Evolutionary conservation across 2,329 filamentous ascomycete genomes (phyloP), one percentile per base, ranked within the genome.

Genomic region (Phyllosticta ampelicida): DNA sequence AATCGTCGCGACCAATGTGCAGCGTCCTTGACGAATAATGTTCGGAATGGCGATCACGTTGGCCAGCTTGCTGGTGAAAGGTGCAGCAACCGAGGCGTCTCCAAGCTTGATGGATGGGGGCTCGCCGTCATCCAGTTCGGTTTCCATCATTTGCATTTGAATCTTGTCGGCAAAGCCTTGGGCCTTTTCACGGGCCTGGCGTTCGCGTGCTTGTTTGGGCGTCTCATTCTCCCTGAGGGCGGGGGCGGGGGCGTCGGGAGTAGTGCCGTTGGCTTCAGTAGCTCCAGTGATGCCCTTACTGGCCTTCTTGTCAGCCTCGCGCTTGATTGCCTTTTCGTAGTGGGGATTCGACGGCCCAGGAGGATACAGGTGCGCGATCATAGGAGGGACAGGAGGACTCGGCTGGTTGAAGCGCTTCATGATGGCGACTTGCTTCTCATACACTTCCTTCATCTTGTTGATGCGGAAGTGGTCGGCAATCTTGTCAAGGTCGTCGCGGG

Each of bases 41-140:
- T 99, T 99, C 55, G 94, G 92, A 60, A 99, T 90, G 44, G 94
- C 94, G 66, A 99, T 84, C 60, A 99, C 94, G 68, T 99, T 96
- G 65, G 91, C 89, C 50, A 99, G 82, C 77, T 99, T 99, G 71
- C 90, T 96, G 0, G 94, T 99, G 73, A 99, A 99, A 0, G 94
- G 94, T 0, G 94, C 94, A 48, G 94, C 94, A 57, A 97, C 92
- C 0, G 94, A 99, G 6, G 94, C 94, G 73, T 99, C 94, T 62
- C 94, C 94, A 51, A 99, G 83, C 77, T 99, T 99, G 71, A 99
- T 89, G 2, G 90, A 91, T 1, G 95, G 94, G 0, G 94, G 92
- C 73, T 97, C 94, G 64, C 85, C 86, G 55, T 95, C 89, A 64
- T 89, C 88, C 59, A 97, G 76, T 69, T 96, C 90, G 56, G 83